phyloP scores from a whole-genome alignment of 2,329 filamentous ascomycete genomes.

The Endoconidiophora laricicola region DNA sequence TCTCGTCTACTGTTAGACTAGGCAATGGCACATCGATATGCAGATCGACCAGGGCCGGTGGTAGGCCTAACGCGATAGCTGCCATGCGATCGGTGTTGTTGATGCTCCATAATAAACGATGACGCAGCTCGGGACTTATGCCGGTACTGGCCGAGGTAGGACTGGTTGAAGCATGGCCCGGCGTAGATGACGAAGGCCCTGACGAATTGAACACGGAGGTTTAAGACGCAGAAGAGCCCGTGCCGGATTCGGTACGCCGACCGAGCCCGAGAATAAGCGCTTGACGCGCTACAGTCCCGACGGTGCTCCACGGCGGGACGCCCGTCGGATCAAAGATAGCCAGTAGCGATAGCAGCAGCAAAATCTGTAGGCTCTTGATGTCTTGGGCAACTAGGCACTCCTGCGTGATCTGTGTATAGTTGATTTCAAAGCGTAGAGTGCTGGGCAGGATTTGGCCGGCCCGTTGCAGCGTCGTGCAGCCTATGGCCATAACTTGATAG shows the following conservation, averaged over 20 bases:
- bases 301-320: slow-evolving; percentile 25
- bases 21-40: slow-evolving; percentile 26
- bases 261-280: slow-evolving; percentile 24
- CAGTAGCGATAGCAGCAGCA: slow-evolving; percentile 26
- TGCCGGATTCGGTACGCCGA: slow-evolving; percentile 18
- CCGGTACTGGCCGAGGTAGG: background rate
- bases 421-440: slow-evolving; percentile 20
- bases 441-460: slow-evolving; percentile 23
- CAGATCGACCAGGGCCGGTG: slow-evolving; percentile 24
- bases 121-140: slow-evolving; percentile 19
- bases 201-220: no score
- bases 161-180: background rate
- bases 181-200: no score
- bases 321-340: slow-evolving; percentile 27
- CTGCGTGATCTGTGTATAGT: slow-evolving; percentile 25
- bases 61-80: slow-evolving; percentile 25
- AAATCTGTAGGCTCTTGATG: slow-evolving; percentile 25
- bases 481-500: slow-evolving; percentile 29
- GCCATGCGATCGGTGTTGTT: slow-evolving; percentile 31
- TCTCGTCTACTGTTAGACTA: slow-evolving; percentile 29
- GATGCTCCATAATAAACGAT: slow-evolving; percentile 28
- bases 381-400: slow-evolving; percentile 22
- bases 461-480: slow-evolving; percentile 27
- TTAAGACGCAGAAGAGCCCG: slow-evolving; percentile 9
- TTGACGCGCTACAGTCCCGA: slow-evolving; percentile 24